Base-by-base conservation (phyloP, 805 yeast species). In the Sugiyamaella boreocaroliniensis region DNA sequence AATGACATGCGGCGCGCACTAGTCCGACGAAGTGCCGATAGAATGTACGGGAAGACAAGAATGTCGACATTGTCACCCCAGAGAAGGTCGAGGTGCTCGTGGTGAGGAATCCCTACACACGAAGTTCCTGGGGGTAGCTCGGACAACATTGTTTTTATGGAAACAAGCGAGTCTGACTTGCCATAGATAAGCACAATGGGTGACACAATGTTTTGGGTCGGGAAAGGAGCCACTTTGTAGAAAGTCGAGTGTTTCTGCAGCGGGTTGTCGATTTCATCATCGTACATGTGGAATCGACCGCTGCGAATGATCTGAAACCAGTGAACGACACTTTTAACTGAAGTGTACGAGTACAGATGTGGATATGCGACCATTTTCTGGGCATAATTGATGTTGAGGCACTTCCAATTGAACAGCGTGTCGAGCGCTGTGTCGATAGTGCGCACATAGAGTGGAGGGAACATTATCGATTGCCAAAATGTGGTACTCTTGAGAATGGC, bases 291-390 rank as follows among this genome's bases (percentile, higher is more conserved):
- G 67, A 92, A 90, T 47, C 79, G 76, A 45, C 79, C 80, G 6
- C 85, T 76, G 49, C 84, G 76, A 56, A 92, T 86, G 50, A 92
- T 90, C 69, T 89, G 96, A 63, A 89, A 88, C 97, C 97, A 89
- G 68, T 89, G 97, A n/a, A 89, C 97, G 45, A 89, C 89, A 9
- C 86, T 80, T 68, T 90, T 92, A 22, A 90, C 98, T 1, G 90
- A 82, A 0, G 98, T 89, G 19, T 95, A 85, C 1, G 96, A 86
- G 70, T 90, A 92, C 51, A 92, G 73, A 66, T 93, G 97, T 15
- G 88, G 81, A 68, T 88, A 92, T 14, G 87, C 78, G n/a, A 86
- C 76, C 47, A 81, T 70, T 64, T 90, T 92, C 68, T 90, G 96
- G 42, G 80, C 69, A 54, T 77, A 73, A 34, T 81, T 71, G 58